Evolutionary conservation across 108 stramenopile genomes (phyloP).

Genomic region (Skeletonema marinoi): DNA sequence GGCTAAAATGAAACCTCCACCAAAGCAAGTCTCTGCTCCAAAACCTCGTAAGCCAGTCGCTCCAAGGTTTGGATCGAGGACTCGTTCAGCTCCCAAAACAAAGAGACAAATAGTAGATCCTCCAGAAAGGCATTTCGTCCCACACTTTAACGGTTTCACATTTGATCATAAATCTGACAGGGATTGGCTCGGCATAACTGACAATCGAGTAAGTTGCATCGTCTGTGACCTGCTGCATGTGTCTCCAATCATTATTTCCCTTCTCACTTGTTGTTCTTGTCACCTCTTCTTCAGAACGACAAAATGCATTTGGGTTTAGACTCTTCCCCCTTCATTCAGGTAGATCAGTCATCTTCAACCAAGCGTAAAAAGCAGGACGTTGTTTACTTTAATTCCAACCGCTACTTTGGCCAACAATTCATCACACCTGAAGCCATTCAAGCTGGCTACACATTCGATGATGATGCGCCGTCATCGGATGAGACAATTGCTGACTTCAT

Average conservation of each 20-base stretch:
- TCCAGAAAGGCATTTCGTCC: constrained; percentile 37
- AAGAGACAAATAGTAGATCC: neutral
- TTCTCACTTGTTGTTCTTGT: constrained; percentile 4
- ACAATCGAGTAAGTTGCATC: constrained; percentile 19
- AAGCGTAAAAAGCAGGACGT: constrained; percentile 15
- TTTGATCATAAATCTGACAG: constrained; percentile 52
- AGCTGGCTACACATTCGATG: constrained; percentile 47
- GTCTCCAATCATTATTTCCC: neutral
- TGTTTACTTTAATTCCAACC: constrained; percentile 81
- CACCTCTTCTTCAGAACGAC: constrained; percentile 17
- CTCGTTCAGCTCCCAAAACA: neutral
- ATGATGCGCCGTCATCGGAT: constrained; percentile 24
- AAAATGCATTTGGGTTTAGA: constrained; percentile 19
- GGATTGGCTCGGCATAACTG: constrained; percentile 57
- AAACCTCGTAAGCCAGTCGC: constrained; percentile 1
- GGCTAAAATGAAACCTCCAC: constrained; percentile 13
- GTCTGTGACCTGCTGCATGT: neutral
- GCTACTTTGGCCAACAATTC: constrained; percentile 63
- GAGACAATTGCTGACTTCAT: constrained; percentile 34
- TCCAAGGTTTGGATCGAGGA: neutral
- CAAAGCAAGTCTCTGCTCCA: neutral
- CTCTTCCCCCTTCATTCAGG: neutral
- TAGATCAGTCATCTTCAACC: neutral
- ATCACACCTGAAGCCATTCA: constrained; percentile 55
- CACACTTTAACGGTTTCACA: constrained; percentile 60